These are phyloP conservation scores for Pelargonium nanum DNA, from an alignment of 345 rosid species.

Conservation along the genomic window DNA sequence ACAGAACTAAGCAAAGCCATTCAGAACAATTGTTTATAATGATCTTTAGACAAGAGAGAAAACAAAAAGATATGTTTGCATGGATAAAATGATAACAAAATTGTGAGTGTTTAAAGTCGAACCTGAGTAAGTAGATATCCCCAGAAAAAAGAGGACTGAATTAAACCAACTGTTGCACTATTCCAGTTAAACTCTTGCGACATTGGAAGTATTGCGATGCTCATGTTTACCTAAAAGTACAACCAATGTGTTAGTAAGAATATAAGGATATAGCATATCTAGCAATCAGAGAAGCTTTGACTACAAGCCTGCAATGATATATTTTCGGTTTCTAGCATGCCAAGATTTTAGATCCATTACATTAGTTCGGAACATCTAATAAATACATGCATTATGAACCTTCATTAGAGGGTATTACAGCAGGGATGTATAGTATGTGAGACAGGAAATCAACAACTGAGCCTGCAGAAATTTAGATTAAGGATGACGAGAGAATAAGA, in stretches of 20 bases:
- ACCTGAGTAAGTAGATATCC: slow-evolving; percentile 95
- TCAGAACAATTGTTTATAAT: too few relatives aligned
- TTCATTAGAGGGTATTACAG: too few relatives aligned
- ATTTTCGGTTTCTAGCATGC: too few relatives aligned
- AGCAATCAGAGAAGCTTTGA: not conserved
- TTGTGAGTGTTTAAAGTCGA: not conserved
- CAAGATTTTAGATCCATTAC: too few relatives aligned
- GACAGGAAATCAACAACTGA: too few relatives aligned
- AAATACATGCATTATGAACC: too few relatives aligned
- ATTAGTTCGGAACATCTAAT: too few relatives aligned
- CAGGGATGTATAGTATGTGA: too few relatives aligned
- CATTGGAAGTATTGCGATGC: slow-evolving; percentile 98
- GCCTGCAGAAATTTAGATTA: not conserved
- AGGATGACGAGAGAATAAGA: not conserved
- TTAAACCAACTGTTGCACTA: slow-evolving; percentile 75
- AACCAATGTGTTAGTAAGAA: too few relatives aligned
- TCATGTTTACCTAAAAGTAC: slow-evolving; percentile 99
- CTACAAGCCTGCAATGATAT: too few relatives aligned
- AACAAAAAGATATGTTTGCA: not conserved
- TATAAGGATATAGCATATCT: not conserved
- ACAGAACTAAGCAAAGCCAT: too few relatives aligned
- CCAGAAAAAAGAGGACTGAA: slow-evolving; percentile 97
- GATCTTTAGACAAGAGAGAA: too few relatives aligned
- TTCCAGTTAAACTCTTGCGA: slow-evolving; percentile 86
- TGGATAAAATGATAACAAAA: not conserved